Base-by-base conservation (phyloP, 148 eudicot species). In the Chenopodium formosanum region DNA sequence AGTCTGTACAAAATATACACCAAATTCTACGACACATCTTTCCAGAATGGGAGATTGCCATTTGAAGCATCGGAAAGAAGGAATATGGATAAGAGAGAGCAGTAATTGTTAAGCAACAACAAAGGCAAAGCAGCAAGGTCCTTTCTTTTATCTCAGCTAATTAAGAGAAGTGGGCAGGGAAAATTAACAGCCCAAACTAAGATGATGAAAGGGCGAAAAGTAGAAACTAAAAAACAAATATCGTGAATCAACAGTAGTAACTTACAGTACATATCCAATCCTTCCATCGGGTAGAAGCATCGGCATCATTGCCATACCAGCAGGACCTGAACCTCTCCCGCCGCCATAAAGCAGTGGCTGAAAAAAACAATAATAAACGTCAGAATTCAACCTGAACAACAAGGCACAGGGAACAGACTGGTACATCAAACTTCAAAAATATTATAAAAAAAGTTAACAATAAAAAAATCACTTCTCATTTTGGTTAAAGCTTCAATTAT, bases 271-370 rank as follows among this genome's bases (percentile, higher is more conserved):
- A 81, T 93, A 95, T 84, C 97, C 97, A 84, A 93, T 91, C 81
- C 97, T 90, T 87, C 97, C 97, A 89, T 95, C 97, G 58, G 98
- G 98, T 78, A 95, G 83, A 82, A 93, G 96, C 97, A 95, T 95
- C n/a, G 98, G 98, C 92, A 92, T 91, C 98, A 95, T 95, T 47
- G 97, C 91, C 94, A 92, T 85, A 74, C 97, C 91, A 85, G 88
- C 86, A 62, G 95, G 89, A 73, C 85, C 69, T 20, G 89, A 80
- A 78, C 90, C 97, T 40, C 44, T 40, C 83, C 95, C 83, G 70
- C 78, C 83, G 66, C 98, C 97, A 88, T 93, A 95, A 22, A 95
- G 80, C 82, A 93, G 70, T 27, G 95, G 96, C 97, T 95, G 94
- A 84, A 88, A 75, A 47, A 32, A 73, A 62, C 3, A 76, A 62